Evolutionary conservation across 2,329 filamentous ascomycete species (phyloP), one percentile per base, ranked within the genome.

Genomic region (Fusarium sp.): DNA sequence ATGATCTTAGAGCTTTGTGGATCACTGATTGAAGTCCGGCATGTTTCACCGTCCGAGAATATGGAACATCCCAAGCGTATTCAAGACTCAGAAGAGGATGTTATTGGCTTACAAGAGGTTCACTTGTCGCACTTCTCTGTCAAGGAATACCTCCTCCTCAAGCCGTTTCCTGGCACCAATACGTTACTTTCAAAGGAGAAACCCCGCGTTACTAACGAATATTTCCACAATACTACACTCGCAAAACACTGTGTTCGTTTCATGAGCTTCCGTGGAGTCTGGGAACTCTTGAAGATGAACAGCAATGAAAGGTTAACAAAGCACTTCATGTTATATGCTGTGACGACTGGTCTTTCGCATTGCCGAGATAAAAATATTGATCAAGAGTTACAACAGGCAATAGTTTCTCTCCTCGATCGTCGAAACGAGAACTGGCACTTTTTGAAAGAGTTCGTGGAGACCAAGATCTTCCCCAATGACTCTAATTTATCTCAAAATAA

Each of bases 11-110:
- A 35, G 6, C 42, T 67, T 4, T 68, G 62, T 5, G 66, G 66
- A 8, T 58, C 62, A 0, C 8, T 68, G 2, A 17, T 68, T 2
- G 54, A 68, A 4, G 53, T 35, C 9, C 36, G 28, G 1, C 12
- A 1, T 5, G 8, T 39, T 0, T 28, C 15, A 10, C 9, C 15
- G 1, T 13, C 11, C 0, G 2, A 22, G 11, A 26, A 1, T 3
- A 20, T 2, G 3, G 12, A 22, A 1, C 0, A 1, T 1, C 3
- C 9, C 5, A 2, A n/a, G 0, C 8, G 0, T 7, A n/a, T 8
- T 0, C 4, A 8, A 1, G 10, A 35, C 1, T 30, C 24, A n/a
- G 22, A 8, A 12, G 4, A 18, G 1, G 14, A 12, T 5, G 26
- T 13, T 24, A 2, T 41, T 5, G 48, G 64, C 2, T 36, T 3